Percentiles rank a stretch among this genome's conserved stretches.
Evolutionary conservation across 169 alveolate species (phyloP).

Genomic region (Plasmodium fragile): DNA sequence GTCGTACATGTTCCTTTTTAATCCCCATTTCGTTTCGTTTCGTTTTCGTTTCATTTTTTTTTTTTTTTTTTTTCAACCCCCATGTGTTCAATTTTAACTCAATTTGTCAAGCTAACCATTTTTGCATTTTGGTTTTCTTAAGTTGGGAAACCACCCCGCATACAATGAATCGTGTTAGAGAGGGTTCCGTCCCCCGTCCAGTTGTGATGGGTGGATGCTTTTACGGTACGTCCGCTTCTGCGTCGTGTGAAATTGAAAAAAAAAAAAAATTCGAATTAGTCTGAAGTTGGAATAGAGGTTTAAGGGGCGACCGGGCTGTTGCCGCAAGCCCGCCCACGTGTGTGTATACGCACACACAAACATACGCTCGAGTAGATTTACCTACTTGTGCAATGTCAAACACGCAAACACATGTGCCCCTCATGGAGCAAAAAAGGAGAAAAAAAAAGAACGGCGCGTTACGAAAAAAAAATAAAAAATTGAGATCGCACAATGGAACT

Average conservation of each 20-base stretch:
- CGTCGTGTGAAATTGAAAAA: background rate
- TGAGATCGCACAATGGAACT: background rate
- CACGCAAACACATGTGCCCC: background rate
- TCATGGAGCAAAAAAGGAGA: background rate
- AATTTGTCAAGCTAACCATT: background rate
- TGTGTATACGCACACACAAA: background rate
- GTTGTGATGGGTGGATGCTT: background rate
- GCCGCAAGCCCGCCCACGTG: background rate
- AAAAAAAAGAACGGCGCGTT: background rate
- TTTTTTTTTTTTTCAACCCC: background rate
- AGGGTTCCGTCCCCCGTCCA: background rate
- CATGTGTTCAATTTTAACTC: background rate
- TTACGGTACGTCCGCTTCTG: background rate
- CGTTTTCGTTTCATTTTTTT: background rate
- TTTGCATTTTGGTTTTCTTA: background rate
- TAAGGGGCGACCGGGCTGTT: background rate
- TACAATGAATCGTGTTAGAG: background rate
- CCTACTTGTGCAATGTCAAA: background rate
- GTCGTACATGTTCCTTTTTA: background rate
- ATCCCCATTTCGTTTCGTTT: background rate
- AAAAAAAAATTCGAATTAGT: background rate
- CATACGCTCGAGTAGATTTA: background rate
- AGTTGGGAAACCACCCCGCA: background rate
- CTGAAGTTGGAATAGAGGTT: background rate
- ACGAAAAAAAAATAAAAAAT: slow-evolving; percentile 3